phyloP scores from a whole-genome alignment of 108 stramenopile species.

The Pelagomonas calceolata region DNA sequence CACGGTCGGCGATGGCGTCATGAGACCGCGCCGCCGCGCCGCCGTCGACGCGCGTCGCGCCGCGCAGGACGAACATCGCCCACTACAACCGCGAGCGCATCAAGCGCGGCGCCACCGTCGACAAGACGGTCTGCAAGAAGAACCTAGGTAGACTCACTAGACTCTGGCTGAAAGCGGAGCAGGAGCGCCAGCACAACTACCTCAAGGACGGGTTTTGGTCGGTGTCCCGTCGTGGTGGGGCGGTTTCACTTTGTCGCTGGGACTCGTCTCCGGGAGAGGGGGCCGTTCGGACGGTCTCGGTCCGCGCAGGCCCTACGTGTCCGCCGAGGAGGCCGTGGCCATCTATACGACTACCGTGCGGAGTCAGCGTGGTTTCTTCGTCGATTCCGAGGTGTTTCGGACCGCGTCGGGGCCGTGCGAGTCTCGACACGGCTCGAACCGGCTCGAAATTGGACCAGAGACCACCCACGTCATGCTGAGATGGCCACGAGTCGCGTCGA shows the following conservation, averaged over 20 bases:
- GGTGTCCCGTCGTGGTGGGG: too few relatives aligned
- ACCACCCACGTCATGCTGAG: too few relatives aligned
- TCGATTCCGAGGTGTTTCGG: too few relatives aligned
- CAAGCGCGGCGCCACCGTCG: constrained; percentile 97
- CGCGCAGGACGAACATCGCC: constrained; percentile 88
- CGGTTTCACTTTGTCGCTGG: too few relatives aligned
- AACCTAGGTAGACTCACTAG: constrained; percentile 94
- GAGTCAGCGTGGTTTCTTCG: too few relatives aligned
- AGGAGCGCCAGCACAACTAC: constrained; percentile 99
- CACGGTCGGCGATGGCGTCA: too few relatives aligned
- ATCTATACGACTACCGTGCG: constrained; percentile 98
- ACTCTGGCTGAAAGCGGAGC: constrained; percentile 98
- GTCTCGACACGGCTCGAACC: too few relatives aligned
- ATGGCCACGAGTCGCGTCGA: too few relatives aligned
- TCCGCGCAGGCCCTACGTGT: constrained; percentile 92
- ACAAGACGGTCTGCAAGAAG: constrained; percentile 87
- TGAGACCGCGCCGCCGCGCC: too few relatives aligned
- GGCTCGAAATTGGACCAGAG: too few relatives aligned
- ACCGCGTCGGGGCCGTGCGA: too few relatives aligned
- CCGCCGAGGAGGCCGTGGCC: constrained; percentile 98
- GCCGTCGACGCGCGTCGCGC: too few relatives aligned
- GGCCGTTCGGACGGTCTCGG: constrained; percentile 28
- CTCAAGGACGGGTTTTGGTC: constrained; percentile 96
- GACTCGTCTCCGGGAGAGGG: background rate
- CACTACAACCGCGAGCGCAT: constrained; percentile 99